These are phyloP conservation scores for Nakaseomyces nivariensis DNA, from an alignment of 1,139 yeast species.

Conservation along the genomic window DNA sequence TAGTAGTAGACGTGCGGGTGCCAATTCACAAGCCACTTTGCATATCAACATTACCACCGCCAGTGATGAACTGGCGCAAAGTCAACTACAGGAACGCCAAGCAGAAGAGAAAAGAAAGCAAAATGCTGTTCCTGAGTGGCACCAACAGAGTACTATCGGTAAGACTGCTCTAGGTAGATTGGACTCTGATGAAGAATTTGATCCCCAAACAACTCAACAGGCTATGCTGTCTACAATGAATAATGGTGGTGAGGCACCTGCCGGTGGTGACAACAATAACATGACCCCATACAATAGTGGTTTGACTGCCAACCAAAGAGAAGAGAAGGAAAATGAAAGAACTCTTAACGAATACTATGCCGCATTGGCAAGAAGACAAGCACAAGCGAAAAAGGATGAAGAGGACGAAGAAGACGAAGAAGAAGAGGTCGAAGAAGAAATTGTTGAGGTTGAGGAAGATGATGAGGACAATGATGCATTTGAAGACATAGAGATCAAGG, in stretches of 20 bases:
- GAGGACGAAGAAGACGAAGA: slow-evolving; percentile 36
- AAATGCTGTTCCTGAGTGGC: slow-evolving; percentile 96
- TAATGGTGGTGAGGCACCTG: not conserved
- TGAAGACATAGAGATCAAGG: slow-evolving; percentile 27
- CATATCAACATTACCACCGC: slow-evolving; percentile 86
- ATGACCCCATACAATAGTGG: slow-evolving; percentile 12
- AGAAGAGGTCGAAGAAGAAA: slow-evolving; percentile 30
- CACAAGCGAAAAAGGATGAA: slow-evolving; percentile 38
- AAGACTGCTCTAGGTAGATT: slow-evolving; percentile 42
- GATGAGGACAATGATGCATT: slow-evolving; percentile 39
- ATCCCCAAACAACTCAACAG: slow-evolving; percentile 19
- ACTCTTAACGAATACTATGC: slow-evolving; percentile 54
- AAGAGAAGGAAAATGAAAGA: slow-evolving; percentile 48
- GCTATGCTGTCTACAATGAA: slow-evolving; percentile 10
- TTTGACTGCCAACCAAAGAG: slow-evolving; percentile 28
- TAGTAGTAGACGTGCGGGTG: slow-evolving; percentile 33
- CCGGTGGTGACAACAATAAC: slow-evolving; percentile 7
- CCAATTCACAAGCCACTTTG: slow-evolving; percentile 49
- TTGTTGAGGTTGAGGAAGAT: slow-evolving; percentile 35
- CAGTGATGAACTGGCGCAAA: slow-evolving; percentile 64
- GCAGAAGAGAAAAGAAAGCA: slow-evolving; percentile 73
- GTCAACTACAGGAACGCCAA: slow-evolving; percentile 57
- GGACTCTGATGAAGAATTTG: slow-evolving; percentile 35
- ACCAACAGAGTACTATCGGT: slow-evolving; percentile 82
- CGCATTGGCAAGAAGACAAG: slow-evolving; percentile 45